A percentile compares a stretch with the other conserved stretches of the same genome.
Evolutionary conservation across 306 rosid genomes (phyloP).

Genomic region (Abrus pulchellus): DNA sequence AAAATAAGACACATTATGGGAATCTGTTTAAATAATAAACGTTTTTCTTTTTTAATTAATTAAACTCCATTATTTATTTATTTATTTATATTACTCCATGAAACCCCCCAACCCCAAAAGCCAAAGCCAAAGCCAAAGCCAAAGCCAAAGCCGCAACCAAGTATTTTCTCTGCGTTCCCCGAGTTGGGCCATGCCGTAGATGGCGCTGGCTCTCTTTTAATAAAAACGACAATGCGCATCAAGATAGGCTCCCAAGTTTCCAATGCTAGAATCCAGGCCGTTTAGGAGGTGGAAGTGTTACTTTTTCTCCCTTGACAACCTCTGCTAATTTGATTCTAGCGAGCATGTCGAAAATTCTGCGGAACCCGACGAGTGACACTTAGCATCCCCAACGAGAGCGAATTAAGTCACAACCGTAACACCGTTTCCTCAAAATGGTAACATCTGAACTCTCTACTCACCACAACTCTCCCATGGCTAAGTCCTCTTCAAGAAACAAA

Average conservation of each 20-base stretch:
- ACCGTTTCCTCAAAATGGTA: conserved; percentile 48
- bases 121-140: not conserved
- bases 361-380: not conserved
- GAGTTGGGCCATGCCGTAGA: not conserved
- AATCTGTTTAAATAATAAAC: not conserved
- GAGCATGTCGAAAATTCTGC: conserved; percentile 4
- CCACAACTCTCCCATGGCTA: conserved; percentile 58
- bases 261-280: not conserved
- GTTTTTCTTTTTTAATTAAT: not conserved
- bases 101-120: not conserved
- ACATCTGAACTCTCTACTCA: conserved; percentile 50
- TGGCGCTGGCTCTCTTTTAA: not conserved
- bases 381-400: not conserved
- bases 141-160: not conserved
- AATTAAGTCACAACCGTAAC: not conserved
- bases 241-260: not conserved
- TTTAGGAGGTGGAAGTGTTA: not conserved
- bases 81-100: no score
- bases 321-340: conserved; percentile 25
- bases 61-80: not conserved
- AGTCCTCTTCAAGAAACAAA: conserved; percentile 55
- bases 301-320: not conserved
- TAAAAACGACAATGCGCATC: conserved; percentile 46
- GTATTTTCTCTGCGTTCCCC: not conserved
- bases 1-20: not conserved